These are phyloP conservation scores for Ramichloridium luteum DNA, from an alignment of 2,329 filamentous ascomycete genomes.

Conservation along the genomic window DNA sequence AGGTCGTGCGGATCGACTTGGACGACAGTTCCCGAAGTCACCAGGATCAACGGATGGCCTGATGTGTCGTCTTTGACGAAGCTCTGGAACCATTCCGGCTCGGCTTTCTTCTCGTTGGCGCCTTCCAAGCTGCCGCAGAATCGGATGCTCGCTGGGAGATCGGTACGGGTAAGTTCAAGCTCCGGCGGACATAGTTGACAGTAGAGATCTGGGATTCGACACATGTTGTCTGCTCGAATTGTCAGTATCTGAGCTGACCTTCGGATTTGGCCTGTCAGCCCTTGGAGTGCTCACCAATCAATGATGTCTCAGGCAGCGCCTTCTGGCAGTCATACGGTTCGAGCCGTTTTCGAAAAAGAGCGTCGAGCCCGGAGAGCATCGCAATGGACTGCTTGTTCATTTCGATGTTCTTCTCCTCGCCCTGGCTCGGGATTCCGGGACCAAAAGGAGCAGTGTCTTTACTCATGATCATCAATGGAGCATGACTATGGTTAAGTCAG, in stretches of 20 bases:
- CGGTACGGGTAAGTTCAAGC: constrained; percentile 26
- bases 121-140: constrained; percentile 31
- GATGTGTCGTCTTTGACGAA: constrained; percentile 30
- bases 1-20: constrained; percentile 30
- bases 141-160: constrained; percentile 29
- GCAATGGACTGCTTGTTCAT: constrained; percentile 12
- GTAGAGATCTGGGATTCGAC: constrained; percentile 17
- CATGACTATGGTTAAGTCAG: no score
- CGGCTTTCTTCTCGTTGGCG: constrained; percentile 15
- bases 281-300: no score
- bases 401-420: constrained; percentile 25
- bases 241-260: no score
- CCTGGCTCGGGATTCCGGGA: constrained; percentile 29
- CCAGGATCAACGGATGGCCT: constrained; percentile 30
- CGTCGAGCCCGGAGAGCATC: constrained; percentile 22
- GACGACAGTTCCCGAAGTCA: constrained; percentile 37
- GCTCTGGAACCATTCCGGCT: constrained; percentile 37
- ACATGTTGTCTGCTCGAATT: constrained; percentile 20
- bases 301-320: constrained; percentile 2
- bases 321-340: constrained; percentile 5
- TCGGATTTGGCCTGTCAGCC: no score
- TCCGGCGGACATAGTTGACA: constrained; percentile 26
- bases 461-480: constrained; percentile 28
- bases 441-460: constrained; percentile 31
- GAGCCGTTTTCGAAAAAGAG: constrained; percentile 1